Percentiles rank a stretch among this genome's conserved stretches.
Evolutionary conservation across 2,329 filamentous ascomycete species (phyloP).

Genomic region (Cytospora piceicola): DNA sequence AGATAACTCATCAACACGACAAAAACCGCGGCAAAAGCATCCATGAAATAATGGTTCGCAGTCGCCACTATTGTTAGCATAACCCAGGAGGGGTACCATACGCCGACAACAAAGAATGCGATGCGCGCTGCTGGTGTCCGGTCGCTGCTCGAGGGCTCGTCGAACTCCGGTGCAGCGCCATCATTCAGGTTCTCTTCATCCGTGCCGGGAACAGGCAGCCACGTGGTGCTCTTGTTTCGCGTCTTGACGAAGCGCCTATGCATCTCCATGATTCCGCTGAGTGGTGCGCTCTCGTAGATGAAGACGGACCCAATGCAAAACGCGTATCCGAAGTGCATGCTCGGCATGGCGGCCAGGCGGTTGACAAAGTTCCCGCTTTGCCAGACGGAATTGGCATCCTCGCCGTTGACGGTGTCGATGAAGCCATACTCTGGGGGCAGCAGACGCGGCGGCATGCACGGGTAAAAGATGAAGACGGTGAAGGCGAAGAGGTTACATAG

Average conservation of each 20-base stretch:
- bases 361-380: constrained; percentile 62
- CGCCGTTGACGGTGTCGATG: constrained; percentile 55
- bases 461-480: constrained; percentile 60
- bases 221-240: constrained; percentile 25
- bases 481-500: constrained; percentile 62
- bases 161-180: constrained; percentile 9
- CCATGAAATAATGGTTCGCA: constrained; percentile 67
- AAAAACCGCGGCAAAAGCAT: constrained; percentile 65
- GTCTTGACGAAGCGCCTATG: constrained; percentile 30
- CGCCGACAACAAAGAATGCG: constrained; percentile 42
- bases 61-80: constrained; percentile 63
- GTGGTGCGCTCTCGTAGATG: constrained; percentile 50
- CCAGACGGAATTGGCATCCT: constrained; percentile 56
- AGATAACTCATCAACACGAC: constrained; percentile 65
- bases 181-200: constrained; percentile 24
- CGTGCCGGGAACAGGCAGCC: constrained; percentile 23
- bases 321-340: constrained; percentile 60
- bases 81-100: constrained; percentile 58
- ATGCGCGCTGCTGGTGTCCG: constrained; percentile 24
- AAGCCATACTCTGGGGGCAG: constrained; percentile 55
- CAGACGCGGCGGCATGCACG: constrained; percentile 64
- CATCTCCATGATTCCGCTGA: constrained; percentile 28
- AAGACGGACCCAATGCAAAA: constrained; percentile 59
- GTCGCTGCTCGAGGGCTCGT: constrained; percentile 22
- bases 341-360: constrained; percentile 61